Evolutionary conservation across 1,139 yeast genomes (phyloP).

Genomic region (Wickerhamiella infanticola): DNA sequence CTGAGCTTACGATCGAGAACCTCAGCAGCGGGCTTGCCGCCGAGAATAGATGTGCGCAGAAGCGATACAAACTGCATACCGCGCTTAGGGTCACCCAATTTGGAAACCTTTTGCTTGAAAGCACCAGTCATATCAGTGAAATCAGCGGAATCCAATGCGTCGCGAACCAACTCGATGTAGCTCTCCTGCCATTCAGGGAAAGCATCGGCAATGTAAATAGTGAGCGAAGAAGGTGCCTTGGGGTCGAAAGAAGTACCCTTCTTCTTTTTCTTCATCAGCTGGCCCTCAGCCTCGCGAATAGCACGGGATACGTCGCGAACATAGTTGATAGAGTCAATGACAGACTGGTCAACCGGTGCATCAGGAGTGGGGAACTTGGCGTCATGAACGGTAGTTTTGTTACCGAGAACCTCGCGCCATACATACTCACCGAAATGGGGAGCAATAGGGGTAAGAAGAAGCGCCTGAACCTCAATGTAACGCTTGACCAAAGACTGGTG

Average conservation of each 20-base stretch:
- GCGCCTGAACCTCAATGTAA: conserved; percentile 73
- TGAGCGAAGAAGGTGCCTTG: conserved; percentile 54
- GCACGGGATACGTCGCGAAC: conserved; percentile 65
- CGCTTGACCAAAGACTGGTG: conserved; percentile 66
- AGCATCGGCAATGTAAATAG: conserved; percentile 55
- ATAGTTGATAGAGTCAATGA: conserved; percentile 57
- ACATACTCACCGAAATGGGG: conserved; percentile 91
- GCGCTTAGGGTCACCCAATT: conserved; percentile 50
- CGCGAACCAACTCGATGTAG: conserved; percentile 71
- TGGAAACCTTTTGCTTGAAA: conserved; percentile 25
- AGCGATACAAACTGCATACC: conserved; percentile 94
- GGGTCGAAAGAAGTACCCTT: conserved; percentile 57
- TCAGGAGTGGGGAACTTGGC: conserved; percentile 67
- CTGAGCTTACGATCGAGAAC: conserved; percentile 80
- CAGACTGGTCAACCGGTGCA: conserved; percentile 41
- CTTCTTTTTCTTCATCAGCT: conserved; percentile 80
- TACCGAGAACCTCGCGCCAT: conserved; percentile 64
- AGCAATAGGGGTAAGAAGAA: conserved; percentile 79
- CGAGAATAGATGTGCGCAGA: conserved; percentile 59
- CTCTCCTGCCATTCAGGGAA: conserved; percentile 96
- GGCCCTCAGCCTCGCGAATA: conserved; percentile 86
- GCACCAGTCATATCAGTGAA: conserved; percentile 22
- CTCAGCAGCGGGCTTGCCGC: conserved; percentile 25
- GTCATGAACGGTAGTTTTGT: conserved; percentile 43
- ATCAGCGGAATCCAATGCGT: conserved; percentile 42